phyloP scores from a whole-genome alignment of 805 yeast genomes.

The Ascoidea rubescens region DNA sequence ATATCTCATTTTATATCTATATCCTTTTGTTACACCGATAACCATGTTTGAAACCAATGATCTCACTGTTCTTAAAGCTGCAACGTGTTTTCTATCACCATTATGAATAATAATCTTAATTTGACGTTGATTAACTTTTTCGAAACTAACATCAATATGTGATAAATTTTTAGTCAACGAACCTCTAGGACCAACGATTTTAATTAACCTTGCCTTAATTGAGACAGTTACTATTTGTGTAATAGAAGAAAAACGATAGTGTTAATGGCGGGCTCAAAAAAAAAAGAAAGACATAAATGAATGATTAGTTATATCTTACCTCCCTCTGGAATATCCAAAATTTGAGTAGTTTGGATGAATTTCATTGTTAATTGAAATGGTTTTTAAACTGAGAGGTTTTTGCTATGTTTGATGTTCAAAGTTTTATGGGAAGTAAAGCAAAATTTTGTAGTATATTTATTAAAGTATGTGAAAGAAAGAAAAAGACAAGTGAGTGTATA shows the following conservation, averaged over 20 bases:
- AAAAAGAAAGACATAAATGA: too few relatives aligned
- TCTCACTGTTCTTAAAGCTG: constrained; percentile 97
- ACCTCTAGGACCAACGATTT: constrained; percentile 98
- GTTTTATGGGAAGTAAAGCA: too few relatives aligned
- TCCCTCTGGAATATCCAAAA: constrained; percentile 78
- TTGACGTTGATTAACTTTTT: constrained; percentile 54
- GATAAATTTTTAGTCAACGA: constrained; percentile 75
- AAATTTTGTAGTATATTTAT: too few relatives aligned
- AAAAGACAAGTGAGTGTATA: too few relatives aligned
- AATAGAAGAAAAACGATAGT: constrained; percentile 2
- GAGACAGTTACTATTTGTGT: constrained; percentile 45
- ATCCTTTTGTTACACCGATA: constrained; percentile 98
- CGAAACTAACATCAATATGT: constrained; percentile 91
- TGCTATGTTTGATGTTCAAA: too few relatives aligned
- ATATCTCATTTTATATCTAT: constrained; percentile 98
- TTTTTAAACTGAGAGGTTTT: neutral
- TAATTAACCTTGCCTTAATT: constrained; percentile 83
- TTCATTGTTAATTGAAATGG: constrained; percentile 34
- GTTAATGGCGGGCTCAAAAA: too few relatives aligned
- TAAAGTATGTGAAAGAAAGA: too few relatives aligned
- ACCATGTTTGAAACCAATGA: constrained; percentile 87
- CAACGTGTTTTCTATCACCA: constrained; percentile 99
- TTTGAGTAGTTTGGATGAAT: constrained; percentile 79
- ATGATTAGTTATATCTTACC: constrained; percentile 14
- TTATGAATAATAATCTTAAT: constrained; percentile 90